Evolutionary conservation across 78 protist genomes (phyloP).

Genomic region (Andalucia godoyi): DNA sequence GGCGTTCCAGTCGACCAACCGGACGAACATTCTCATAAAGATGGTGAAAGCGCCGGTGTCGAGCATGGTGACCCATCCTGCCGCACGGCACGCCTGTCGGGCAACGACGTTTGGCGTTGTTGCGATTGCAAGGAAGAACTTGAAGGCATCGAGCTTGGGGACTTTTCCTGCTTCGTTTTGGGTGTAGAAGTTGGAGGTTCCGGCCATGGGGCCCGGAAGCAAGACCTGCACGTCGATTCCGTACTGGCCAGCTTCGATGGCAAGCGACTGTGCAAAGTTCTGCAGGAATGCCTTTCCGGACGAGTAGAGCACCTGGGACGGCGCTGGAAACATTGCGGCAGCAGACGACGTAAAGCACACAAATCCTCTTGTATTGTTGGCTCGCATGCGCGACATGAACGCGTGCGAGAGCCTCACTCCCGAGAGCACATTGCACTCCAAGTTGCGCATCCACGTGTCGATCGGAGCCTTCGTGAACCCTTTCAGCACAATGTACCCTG

Average conservation of each 20-base stretch:
- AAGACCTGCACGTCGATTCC: slow-evolving; percentile 15
- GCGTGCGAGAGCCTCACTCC: background rate
- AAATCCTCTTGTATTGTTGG: background rate
- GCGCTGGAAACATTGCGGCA: slow-evolving; percentile 10
- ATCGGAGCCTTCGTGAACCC: background rate
- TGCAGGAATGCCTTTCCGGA: slow-evolving; percentile 8
- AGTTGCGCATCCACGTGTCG: background rate
- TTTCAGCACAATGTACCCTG: slow-evolving; percentile 1
- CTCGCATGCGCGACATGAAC: background rate
- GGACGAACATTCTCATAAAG: too few relatives aligned
- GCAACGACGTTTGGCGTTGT: background rate
- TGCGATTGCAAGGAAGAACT: background rate
- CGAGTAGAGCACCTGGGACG: slow-evolving; percentile 2
- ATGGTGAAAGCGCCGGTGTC: background rate
- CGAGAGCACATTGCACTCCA: background rate
- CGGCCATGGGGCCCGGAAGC: too few relatives aligned
- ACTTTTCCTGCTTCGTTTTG: too few relatives aligned
- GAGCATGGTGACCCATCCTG: background rate
- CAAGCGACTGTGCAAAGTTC: slow-evolving; percentile 9
- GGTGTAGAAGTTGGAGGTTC: background rate
- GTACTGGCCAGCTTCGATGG: slow-evolving; percentile 2
- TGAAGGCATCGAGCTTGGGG: background rate
- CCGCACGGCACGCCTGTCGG: background rate
- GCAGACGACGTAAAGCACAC: slow-evolving; percentile 17
- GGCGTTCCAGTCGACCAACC: too few relatives aligned